Percentiles rank a stretch among this genome's conserved stretches.
phyloP scores from a whole-genome alignment of 805 yeast genomes.

The Barnettozyma pratensis region DNA sequence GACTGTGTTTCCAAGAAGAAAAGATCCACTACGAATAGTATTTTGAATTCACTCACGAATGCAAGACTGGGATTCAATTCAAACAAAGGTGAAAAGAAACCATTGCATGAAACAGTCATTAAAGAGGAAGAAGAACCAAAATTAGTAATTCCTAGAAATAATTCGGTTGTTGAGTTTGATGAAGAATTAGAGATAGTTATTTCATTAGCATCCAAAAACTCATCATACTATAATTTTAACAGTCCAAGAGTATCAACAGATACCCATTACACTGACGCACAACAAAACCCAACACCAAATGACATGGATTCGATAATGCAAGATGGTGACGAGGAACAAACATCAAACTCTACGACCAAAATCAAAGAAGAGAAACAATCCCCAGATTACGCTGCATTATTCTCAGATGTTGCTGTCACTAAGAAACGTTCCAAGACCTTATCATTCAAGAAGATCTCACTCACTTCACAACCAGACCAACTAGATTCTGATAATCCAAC shows the following conservation, averaged over 20 bases:
- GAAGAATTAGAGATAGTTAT: conserved; percentile 21
- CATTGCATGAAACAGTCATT: conserved; percentile 7
- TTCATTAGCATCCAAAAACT: conserved; percentile 21
- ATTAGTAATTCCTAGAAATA: background rate
- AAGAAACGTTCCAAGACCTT: conserved; percentile 18
- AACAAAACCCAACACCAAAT: background rate
- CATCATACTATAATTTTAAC: conserved; percentile 21
- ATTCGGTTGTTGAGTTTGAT: conserved; percentile 11
- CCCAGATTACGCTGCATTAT: conserved; percentile 29
- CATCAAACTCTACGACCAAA: background rate
- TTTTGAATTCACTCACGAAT: conserved; percentile 20
- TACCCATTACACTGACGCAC: conserved; percentile 1
- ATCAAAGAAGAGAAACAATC: conserved; percentile 15
- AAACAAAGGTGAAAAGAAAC: conserved; percentile 2
- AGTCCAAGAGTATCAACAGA: conserved; percentile 7
- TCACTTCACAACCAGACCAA: background rate
- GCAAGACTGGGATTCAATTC: conserved; percentile 21
- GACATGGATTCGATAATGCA: background rate
- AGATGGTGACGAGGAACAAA: background rate
- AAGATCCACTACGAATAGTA: conserved; percentile 16
- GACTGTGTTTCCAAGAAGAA: conserved; percentile 14
- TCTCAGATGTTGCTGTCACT: conserved; percentile 20
- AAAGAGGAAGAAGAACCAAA: conserved; percentile 7
- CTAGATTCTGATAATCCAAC: background rate
- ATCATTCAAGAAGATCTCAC: conserved; percentile 10